Evolutionary conservation across 2,329 filamentous ascomycete species (phyloP).

Genomic region (Aotearoamyces nothofagi): DNA sequence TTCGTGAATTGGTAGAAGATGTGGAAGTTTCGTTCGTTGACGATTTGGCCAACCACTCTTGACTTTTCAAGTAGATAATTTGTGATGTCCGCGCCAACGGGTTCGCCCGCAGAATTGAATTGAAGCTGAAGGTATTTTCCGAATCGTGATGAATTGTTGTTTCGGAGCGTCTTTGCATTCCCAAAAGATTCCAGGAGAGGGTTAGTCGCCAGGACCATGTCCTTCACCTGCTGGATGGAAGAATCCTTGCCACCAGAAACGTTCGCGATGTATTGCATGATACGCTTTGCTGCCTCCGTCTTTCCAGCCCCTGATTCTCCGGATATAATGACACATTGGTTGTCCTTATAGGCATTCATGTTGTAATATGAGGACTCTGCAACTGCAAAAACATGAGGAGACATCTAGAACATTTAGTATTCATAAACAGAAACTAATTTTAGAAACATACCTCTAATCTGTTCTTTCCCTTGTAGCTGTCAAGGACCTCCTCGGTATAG

Average conservation of each 20-base stretch:
- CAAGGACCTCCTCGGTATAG: conserved; percentile 87
- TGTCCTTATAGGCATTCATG: conserved; percentile 98
- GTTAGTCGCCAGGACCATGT: conserved; percentile 98
- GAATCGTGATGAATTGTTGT: conserved; percentile 93
- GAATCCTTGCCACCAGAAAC: conserved; percentile 62
- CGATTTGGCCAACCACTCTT: conserved; percentile 86
- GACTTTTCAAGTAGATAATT: conserved; percentile 96
- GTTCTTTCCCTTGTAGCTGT: conserved; percentile 94
- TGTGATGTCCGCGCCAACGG: conserved; percentile 91
- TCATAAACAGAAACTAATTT: not conserved
- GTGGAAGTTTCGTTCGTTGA: conserved; percentile 94
- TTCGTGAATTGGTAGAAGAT: conserved; percentile 99
- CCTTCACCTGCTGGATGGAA: conserved; percentile 92
- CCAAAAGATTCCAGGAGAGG: conserved; percentile 50
- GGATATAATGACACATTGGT: conserved; percentile 98
- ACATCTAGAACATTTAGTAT: conserved; percentile 31
- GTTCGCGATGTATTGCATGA: conserved; percentile 99
- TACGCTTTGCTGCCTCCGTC: conserved; percentile 93
- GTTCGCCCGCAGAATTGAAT: conserved; percentile 84
- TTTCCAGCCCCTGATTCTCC: conserved; percentile 97
- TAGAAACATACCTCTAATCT: conserved; percentile 54
- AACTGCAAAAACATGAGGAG: conserved; percentile 93
- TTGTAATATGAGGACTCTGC: conserved; percentile 97
- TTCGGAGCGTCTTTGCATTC: not conserved
- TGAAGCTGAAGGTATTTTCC: conserved; percentile 97